A percentile compares a stretch with the other conserved stretches of the same genome.
Conservation (phyloP, 2,329 filamentous ascomycete species). For the Ascomycota sp. region DNA sequence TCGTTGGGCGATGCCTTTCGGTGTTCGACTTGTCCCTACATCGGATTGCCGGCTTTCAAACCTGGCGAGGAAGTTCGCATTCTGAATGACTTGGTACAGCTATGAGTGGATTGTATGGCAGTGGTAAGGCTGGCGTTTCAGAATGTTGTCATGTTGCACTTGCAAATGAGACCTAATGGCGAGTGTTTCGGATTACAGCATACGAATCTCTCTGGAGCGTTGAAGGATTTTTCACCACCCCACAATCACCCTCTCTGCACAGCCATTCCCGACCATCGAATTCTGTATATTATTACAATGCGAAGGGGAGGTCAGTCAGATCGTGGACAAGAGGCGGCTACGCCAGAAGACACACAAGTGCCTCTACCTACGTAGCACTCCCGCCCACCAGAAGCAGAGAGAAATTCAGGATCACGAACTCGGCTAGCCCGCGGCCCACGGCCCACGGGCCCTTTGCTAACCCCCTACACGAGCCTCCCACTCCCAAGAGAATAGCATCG, state of each 20-base stretch:
- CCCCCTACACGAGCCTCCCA: too few relatives aligned
- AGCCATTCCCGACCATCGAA: background rate
- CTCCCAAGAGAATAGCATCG: too few relatives aligned
- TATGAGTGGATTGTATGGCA: slow-evolving; percentile 22
- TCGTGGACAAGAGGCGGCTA: too few relatives aligned
- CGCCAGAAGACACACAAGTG: too few relatives aligned
- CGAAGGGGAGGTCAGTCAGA: too few relatives aligned
- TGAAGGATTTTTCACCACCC: background rate
- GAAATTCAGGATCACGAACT: too few relatives aligned
- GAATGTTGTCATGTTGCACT: background rate
- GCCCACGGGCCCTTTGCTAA: too few relatives aligned
- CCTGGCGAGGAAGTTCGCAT: slow-evolving; percentile 83
- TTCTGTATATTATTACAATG: background rate
- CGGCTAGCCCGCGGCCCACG: too few relatives aligned
- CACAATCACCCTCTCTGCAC: background rate
- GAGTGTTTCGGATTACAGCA: too few relatives aligned
- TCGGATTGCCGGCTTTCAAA: slow-evolving; percentile 87
- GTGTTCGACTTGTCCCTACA: slow-evolving; percentile 54
- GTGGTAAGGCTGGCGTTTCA: background rate
- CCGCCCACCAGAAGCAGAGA: too few relatives aligned
- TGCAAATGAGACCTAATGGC: background rate
- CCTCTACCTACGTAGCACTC: too few relatives aligned
- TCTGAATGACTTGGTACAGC: slow-evolving; percentile 64
- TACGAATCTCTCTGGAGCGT: too few relatives aligned
- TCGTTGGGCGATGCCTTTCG: slow-evolving; percentile 77